Percentiles rank a stretch among this genome's conserved stretches.
Evolutionary conservation across 1,284 basidiomycete species (phyloP).

Genomic region (Rhodotorula sp.): DNA sequence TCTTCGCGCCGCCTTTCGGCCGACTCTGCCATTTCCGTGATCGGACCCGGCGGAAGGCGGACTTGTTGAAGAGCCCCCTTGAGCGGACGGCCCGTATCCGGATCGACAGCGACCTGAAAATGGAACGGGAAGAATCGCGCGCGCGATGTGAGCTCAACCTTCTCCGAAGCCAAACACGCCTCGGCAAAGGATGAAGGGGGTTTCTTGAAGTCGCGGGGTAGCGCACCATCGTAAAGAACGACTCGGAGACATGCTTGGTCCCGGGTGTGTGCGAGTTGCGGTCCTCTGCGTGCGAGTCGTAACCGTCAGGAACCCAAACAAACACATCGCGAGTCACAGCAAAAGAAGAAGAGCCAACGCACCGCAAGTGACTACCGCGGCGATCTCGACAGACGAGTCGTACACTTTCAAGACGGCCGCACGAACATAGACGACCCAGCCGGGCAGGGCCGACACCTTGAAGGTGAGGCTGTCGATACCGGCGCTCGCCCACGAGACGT

Average conservation of each 20-base stretch:
- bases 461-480: constrained; percentile 41
- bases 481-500: constrained; percentile 30
- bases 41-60: constrained; percentile 18
- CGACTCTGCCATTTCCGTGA: constrained; percentile 15
- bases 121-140: too few relatives aligned
- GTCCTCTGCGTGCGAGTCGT: constrained; percentile 17
- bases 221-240: constrained; percentile 33
- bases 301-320: neutral
- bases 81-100: constrained; percentile 27
- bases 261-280: constrained; percentile 26
- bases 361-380: constrained; percentile 34
- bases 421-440: constrained; percentile 31
- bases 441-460: constrained; percentile 29
- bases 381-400: constrained; percentile 37
- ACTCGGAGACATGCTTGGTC: constrained; percentile 30
- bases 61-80: constrained; percentile 27
- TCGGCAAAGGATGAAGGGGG: neutral
- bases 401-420: constrained; percentile 37
- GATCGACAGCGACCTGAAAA: constrained; percentile 38
- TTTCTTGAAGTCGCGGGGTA: too few relatives aligned
- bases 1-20: constrained; percentile 30
- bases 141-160: too few relatives aligned
- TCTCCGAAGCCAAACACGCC: neutral
- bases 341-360: neutral
- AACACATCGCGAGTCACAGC: neutral